phyloP scores from a whole-genome alignment of 2,329 filamentous ascomycete species.

The Nothophaeocryptopus gaeumannii region DNA sequence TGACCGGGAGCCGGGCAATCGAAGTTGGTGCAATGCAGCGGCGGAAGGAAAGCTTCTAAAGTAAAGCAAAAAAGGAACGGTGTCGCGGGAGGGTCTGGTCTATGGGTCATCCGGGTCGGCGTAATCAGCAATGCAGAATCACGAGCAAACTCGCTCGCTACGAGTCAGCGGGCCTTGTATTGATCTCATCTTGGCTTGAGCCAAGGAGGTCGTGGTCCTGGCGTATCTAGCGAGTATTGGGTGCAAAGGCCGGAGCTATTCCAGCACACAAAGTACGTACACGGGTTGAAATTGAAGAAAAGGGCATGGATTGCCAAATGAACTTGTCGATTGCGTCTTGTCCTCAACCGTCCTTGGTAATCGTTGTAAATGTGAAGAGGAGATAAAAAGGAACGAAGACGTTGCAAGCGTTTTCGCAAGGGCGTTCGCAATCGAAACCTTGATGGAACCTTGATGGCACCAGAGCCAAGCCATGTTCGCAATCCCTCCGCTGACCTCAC shows the following conservation, averaged over 20 bases:
- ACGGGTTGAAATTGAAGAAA: too few relatives aligned
- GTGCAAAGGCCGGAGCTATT: background rate
- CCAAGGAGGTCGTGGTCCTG: constrained; percentile 2
- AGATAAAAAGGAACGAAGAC: background rate
- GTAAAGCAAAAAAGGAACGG: constrained; percentile 1
- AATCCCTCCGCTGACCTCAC: too few relatives aligned
- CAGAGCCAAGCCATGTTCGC: too few relatives aligned
- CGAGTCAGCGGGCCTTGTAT: background rate
- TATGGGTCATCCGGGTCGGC: constrained; percentile 3
- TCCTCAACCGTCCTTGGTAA: background rate
- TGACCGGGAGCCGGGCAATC: constrained; percentile 17
- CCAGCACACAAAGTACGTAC: background rate
- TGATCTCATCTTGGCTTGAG: constrained; percentile 7
- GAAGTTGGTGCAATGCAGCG: constrained; percentile 8
- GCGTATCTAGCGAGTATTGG: constrained; percentile 7
- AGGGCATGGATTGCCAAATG: too few relatives aligned
- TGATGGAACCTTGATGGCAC: too few relatives aligned
- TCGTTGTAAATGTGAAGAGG: background rate
- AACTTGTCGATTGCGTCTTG: too few relatives aligned
- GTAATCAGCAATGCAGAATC: constrained; percentile 1
- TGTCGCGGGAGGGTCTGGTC: constrained; percentile 1
- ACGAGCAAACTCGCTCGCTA: constrained; percentile 2
- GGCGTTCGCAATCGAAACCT: too few relatives aligned
- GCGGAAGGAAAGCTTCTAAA: constrained; percentile 2
- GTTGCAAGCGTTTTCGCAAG: too few relatives aligned